Base-by-base conservation (phyloP, 106 monocot species). In the Dendrobium huoshanense region DNA sequence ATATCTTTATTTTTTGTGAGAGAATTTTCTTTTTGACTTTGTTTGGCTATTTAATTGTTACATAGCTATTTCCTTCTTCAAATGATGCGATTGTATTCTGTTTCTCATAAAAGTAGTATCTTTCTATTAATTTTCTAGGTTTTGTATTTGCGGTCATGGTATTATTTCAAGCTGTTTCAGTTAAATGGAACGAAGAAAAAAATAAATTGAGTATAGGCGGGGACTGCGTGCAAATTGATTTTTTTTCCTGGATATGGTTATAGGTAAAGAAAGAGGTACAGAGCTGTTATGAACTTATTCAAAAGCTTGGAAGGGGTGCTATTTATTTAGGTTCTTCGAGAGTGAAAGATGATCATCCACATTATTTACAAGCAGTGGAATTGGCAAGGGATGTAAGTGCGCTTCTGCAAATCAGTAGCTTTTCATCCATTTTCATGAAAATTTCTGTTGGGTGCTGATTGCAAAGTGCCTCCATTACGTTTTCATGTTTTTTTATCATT, bases 241-340 rank as follows among this genome's bases (percentile, higher is more conserved):
- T 17, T 75, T 16, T 73, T 41, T 44, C 31, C 7, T 7, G 5
- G 13, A 8, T 75, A 8, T 74, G 43, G 20, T 31, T 74, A 44
- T 64, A 95, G 94, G 92, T 96, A 76, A 94, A 74, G 84, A 65
- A 87, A 81, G 96, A 96, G 84, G 92, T 96, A 7, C 67, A 86
- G 55, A 89, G 77, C 81, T 96, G 96, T 83, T 96, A 90, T 78
- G 77, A 81, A 78, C 87, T 96, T 11, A 86, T 96, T 27, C 85
- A 89, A 65, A 93, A 79, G 77, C 92, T 96, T 73, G 96, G 96
- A 47, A 87, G 94, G 77, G 94, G 96, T 47, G 90, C 83, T 27
- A 20, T 96, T 9, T 96, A 96, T 82, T 77, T 96, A 41, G 96
- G 96, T 76, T 96, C 96, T 77, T 90, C 96, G 18, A 87, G 94